These are phyloP conservation scores for Lasiodiplodia citricola DNA, from an alignment of 2,329 filamentous ascomycete genomes.

Conservation along the genomic window DNA sequence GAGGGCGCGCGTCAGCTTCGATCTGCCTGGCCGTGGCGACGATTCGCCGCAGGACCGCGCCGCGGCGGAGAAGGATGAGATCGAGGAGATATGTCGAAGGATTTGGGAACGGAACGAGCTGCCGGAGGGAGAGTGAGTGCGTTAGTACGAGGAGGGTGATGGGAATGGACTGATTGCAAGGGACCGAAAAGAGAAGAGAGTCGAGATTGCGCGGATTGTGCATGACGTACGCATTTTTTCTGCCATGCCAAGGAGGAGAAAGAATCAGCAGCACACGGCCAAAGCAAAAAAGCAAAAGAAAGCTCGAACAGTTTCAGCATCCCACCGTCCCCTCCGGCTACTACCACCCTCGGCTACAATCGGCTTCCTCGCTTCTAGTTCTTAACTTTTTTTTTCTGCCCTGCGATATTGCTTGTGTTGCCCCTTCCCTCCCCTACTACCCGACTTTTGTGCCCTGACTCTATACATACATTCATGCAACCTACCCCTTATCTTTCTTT, in stretches of 20 bases:
- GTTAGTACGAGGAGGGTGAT: not conserved
- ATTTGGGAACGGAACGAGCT: slow-evolving; percentile 48
- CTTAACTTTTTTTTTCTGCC: not conserved
- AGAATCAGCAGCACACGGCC: not conserved
- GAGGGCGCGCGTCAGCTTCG: slow-evolving; percentile 25
- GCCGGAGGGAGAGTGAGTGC: slow-evolving; percentile 42
- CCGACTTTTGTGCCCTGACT: not conserved
- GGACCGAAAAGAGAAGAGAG: slow-evolving; percentile 2
- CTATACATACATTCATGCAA: not conserved
- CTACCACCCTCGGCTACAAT: not conserved
- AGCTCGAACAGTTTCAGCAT: not conserved
- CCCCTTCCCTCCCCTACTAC: not conserved
- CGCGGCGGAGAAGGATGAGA: slow-evolving; percentile 32
- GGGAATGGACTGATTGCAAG: not conserved
- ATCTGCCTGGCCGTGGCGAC: slow-evolving; percentile 23
- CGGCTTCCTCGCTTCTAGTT: not conserved
- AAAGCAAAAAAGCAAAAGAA: not conserved
- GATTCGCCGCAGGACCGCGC: slow-evolving; percentile 21
- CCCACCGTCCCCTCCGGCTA: not conserved
- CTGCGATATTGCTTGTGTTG: not conserved
- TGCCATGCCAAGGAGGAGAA: not conserved
- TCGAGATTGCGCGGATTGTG: not conserved
- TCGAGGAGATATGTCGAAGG: slow-evolving; percentile 46
- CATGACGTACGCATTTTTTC: not conserved
- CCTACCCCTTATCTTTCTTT: slow-evolving; percentile 13